Evolutionary conservation across 2,329 filamentous ascomycete genomes (phyloP).

Genomic region (Boeremia exigua): DNA sequence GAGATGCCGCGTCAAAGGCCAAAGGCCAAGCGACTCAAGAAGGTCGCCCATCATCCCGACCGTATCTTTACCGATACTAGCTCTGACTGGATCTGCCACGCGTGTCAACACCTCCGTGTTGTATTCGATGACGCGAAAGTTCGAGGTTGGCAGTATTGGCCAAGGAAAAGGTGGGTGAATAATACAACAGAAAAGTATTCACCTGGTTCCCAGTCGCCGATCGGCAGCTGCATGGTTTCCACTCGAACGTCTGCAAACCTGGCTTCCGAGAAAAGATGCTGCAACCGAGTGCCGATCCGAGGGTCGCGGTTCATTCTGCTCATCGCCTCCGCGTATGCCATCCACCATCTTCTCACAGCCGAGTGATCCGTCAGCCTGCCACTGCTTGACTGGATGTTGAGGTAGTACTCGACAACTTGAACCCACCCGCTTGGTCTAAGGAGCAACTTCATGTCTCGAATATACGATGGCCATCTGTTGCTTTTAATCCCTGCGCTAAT

Average conservation of each 20-base stretch:
- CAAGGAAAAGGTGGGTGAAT: background rate
- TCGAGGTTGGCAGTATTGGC: background rate
- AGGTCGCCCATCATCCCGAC: constrained; percentile 41
- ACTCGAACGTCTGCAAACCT: constrained; percentile 41
- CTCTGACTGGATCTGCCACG: constrained; percentile 36
- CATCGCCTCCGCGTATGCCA: constrained; percentile 45
- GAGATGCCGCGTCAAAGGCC: constrained; percentile 44
- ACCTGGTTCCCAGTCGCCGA: constrained; percentile 49
- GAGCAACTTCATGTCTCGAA: constrained; percentile 75
- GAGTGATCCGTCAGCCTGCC: constrained; percentile 69
- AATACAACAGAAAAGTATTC: background rate
- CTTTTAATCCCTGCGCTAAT: constrained; percentile 74
- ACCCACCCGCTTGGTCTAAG: constrained; percentile 81
- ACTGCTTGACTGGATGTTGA: constrained; percentile 84
- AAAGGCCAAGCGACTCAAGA: constrained; percentile 46
- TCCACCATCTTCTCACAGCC: constrained; percentile 47
- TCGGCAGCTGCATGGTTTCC: constrained; percentile 40
- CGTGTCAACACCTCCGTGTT: background rate
- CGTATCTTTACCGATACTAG: constrained; percentile 38
- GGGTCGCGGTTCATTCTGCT: constrained; percentile 42
- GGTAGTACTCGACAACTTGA: constrained; percentile 87
- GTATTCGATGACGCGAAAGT: background rate
- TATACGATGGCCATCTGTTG: constrained; percentile 75
- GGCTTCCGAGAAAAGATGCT: constrained; percentile 37
- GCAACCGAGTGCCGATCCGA: constrained; percentile 40